Conservation (phyloP, 148 eudicot species). For the Beta vulgaris region DNA sequence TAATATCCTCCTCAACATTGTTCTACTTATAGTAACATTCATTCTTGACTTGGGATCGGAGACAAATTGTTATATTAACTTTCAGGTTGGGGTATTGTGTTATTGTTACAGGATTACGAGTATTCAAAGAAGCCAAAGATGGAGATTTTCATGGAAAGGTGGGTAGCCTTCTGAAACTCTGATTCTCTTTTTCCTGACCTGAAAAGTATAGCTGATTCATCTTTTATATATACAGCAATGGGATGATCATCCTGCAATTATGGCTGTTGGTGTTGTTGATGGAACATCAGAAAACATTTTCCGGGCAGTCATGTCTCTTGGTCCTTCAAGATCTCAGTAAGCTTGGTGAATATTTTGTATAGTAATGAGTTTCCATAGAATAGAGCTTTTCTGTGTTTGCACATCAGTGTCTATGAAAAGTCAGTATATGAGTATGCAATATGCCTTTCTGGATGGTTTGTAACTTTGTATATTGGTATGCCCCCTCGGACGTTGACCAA, state of each 20-base stretch:
- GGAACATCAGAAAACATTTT: slow-evolving; percentile 64
- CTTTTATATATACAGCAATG: slow-evolving; percentile 38
- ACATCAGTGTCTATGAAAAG: not conserved
- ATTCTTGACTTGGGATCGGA: not conserved
- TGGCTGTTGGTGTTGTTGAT: slow-evolving; percentile 69
- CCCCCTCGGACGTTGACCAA: not conserved
- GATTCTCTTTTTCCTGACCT: not conserved
- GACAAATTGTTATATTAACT: not conserved
- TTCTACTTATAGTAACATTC: too few relatives aligned
- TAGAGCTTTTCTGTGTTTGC: not conserved
- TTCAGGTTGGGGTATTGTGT: slow-evolving; percentile 1
- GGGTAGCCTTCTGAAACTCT: slow-evolving; percentile 7
- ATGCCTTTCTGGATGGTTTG: not conserved
- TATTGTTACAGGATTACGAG: slow-evolving; percentile 49
- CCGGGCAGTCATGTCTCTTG: slow-evolving; percentile 65
- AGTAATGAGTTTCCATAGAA: not conserved
- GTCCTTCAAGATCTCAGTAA: slow-evolving; percentile 75
- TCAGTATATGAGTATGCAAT: not conserved
- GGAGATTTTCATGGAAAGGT: slow-evolving; percentile 49
- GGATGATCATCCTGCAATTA: slow-evolving; percentile 71
- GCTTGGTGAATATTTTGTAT: slow-evolving; percentile 23
- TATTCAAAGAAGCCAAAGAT: slow-evolving; percentile 70
- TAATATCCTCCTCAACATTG: too few relatives aligned
- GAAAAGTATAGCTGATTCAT: slow-evolving; percentile 12
- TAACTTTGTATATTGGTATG: not conserved